Percentiles rank a stretch among this genome's conserved stretches.
Evolutionary conservation across 2,329 filamentous ascomycete species (phyloP).

Genomic region (Ceratocystis diversiconidia): DNA sequence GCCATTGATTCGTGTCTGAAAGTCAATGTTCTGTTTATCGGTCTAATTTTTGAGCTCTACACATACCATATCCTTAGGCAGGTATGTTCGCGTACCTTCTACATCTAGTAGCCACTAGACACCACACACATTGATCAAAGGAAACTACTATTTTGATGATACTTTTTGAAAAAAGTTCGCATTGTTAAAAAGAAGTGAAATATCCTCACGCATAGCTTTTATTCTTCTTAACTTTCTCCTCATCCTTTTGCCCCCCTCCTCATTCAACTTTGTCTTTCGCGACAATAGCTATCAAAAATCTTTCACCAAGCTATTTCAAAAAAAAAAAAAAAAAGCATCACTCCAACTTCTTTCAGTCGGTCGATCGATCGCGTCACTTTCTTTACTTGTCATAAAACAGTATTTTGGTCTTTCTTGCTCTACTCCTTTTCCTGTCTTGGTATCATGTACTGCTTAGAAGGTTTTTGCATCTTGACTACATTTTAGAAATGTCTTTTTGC

Average conservation of each 20-base stretch:
- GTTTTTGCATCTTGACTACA: background rate
- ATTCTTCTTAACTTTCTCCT: background rate
- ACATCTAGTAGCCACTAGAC: background rate
- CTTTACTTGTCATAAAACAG: background rate
- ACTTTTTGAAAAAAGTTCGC: background rate
- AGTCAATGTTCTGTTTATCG: too few relatives aligned
- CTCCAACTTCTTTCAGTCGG: background rate
- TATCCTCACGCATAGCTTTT: background rate
- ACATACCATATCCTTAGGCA: too few relatives aligned
- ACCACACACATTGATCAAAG: background rate
- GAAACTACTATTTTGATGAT: background rate
- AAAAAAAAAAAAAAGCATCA: background rate
- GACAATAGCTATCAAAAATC: background rate
- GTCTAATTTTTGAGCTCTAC: too few relatives aligned
- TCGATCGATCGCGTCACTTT: background rate
- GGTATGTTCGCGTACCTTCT: background rate
- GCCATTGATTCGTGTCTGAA: too few relatives aligned
- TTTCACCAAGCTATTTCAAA: background rate
- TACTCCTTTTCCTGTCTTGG: background rate
- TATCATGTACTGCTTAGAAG: background rate
- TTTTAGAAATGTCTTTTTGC: background rate
- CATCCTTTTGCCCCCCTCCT: background rate
- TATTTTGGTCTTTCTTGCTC: background rate
- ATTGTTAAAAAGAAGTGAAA: background rate
- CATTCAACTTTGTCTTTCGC: background rate